phyloP scores from a whole-genome alignment of 805 yeast genomes.

The Candida ascalaphidarum region DNA sequence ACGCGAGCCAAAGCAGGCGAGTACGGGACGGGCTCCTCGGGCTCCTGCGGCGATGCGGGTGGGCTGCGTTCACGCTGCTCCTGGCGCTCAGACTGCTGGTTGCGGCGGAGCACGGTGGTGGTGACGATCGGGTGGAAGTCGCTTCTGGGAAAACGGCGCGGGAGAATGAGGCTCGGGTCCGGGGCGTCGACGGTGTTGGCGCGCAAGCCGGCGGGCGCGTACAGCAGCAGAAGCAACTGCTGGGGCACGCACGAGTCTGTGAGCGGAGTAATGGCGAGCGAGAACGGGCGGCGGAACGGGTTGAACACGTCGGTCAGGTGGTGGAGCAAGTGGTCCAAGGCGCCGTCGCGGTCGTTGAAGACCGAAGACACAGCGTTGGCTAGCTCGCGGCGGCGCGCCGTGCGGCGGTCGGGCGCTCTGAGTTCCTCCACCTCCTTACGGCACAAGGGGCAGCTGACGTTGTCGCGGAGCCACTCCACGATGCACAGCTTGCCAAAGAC shows the following conservation, averaged over 20 bases:
- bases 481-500: slow-evolving; percentile 9
- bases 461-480: slow-evolving; percentile 9
- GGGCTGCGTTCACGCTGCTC: too few relatives aligned
- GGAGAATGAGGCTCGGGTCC: slow-evolving; percentile 21
- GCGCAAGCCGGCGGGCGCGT: too few relatives aligned
- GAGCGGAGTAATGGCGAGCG: slow-evolving; percentile 27
- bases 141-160: slow-evolving; percentile 24
- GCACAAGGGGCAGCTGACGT: slow-evolving; percentile 10
- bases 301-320: slow-evolving; percentile 29
- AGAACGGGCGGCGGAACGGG: slow-evolving; percentile 27
- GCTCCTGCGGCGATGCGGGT: too few relatives aligned
- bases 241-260: slow-evolving; percentile 30
- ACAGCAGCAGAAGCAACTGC: too few relatives aligned
- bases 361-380: slow-evolving; percentile 2
- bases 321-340: slow-evolving; percentile 15
- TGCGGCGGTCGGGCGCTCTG: slow-evolving; percentile 3
- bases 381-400: slow-evolving; percentile 2
- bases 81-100: too few relatives aligned
- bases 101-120: too few relatives aligned
- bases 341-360: slow-evolving; percentile 6
- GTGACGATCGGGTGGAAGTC: too few relatives aligned
- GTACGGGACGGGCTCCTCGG: too few relatives aligned
- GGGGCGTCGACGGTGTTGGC: slow-evolving; percentile 3
- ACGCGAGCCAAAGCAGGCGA: too few relatives aligned
- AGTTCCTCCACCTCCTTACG: slow-evolving; percentile 9